Conservation (phyloP, 2,329 filamentous ascomycete species). For the Paradendryphiella salina region DNA sequence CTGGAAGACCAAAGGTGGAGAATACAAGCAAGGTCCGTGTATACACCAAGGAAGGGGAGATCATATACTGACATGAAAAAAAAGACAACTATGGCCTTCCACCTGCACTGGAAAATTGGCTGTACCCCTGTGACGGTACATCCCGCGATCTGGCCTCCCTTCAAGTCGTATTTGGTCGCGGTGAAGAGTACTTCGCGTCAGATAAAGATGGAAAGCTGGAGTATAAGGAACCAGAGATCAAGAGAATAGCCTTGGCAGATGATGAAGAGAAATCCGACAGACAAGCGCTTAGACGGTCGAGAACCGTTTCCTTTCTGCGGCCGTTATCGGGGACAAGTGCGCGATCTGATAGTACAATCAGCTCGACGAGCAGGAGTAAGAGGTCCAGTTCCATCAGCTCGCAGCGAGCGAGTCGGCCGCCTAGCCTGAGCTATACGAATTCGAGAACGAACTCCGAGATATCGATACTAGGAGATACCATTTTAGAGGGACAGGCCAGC, state of each 20-base stretch:
- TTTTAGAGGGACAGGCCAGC: slow-evolving; percentile 3
- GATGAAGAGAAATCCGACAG: slow-evolving; percentile 29
- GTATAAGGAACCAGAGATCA: slow-evolving; percentile 39
- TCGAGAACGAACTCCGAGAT: slow-evolving; percentile 30
- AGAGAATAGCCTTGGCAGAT: slow-evolving; percentile 12
- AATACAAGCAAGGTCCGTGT: slow-evolving; percentile 43
- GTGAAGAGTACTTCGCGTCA: slow-evolving; percentile 48
- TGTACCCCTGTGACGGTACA: slow-evolving; percentile 38
- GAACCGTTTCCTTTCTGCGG: slow-evolving; percentile 38
- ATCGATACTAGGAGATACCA: slow-evolving; percentile 19
- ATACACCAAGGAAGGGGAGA: not conserved
- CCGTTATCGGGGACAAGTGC: slow-evolving; percentile 30
- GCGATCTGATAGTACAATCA: slow-evolving; percentile 14
- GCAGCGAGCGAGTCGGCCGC: slow-evolving; percentile 25
- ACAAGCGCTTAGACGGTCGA: slow-evolving; percentile 28
- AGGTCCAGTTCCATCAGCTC: slow-evolving; percentile 26
- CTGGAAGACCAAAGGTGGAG: slow-evolving; percentile 44
- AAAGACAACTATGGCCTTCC: slow-evolving; percentile 46
- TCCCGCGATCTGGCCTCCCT: slow-evolving; percentile 42
- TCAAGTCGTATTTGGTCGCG: slow-evolving; percentile 47
- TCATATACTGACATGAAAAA: not conserved
- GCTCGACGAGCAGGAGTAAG: slow-evolving; percentile 16
- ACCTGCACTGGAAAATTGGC: slow-evolving; percentile 37
- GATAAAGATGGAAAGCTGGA: slow-evolving; percentile 46
- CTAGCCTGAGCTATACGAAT: slow-evolving; percentile 25